phyloP scores from a whole-genome alignment of 768 basidiomycete species.

The Mycena vulgaris region DNA sequence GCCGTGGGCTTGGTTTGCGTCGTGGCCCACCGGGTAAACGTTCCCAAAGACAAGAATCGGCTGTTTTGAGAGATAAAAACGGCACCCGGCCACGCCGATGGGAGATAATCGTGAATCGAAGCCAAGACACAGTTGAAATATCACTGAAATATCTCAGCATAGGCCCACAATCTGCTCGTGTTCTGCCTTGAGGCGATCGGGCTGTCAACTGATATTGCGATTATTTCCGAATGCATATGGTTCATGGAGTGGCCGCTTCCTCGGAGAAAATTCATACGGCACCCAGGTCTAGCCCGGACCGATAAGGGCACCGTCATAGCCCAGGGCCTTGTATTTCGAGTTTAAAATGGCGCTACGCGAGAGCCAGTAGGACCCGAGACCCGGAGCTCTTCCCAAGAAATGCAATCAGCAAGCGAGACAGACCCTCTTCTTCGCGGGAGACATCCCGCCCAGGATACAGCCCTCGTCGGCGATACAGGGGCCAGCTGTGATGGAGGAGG shows the following conservation, averaged over 20 bases:
- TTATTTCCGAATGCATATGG: constrained; percentile 34
- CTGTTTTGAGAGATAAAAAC: constrained; percentile 26
- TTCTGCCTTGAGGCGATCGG: constrained; percentile 68
- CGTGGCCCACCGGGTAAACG: constrained; percentile 18
- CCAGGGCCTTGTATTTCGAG: constrained; percentile 17
- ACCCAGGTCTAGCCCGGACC: background rate
- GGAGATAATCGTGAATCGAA: constrained; percentile 18
- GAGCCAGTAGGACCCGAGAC: too few relatives aligned
- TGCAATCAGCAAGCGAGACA: constrained; percentile 46
- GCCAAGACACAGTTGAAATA: background rate
- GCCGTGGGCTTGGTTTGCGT: constrained; percentile 17
- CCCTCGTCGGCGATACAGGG: background rate
- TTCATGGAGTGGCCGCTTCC: constrained; percentile 17
- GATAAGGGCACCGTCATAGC: constrained; percentile 27
- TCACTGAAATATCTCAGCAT: constrained; percentile 32
- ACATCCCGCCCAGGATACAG: constrained; percentile 2
- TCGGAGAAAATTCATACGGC: constrained; percentile 23
- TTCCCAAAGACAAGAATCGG: constrained; percentile 20
- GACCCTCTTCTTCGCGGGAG: constrained; percentile 45
- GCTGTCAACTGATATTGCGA: constrained; percentile 35
- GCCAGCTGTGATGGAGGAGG: constrained; percentile 61
- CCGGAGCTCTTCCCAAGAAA: constrained; percentile 12
- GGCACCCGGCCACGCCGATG: constrained; percentile 10
- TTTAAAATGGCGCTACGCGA: constrained; percentile 24
- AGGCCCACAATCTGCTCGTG: constrained; percentile 48